A percentile compares a stretch with the other conserved stretches of the same genome.
Evolutionary conservation across 2,329 filamentous ascomycete species (phyloP).

Genomic region (Tolypocladium pustulatum): DNA sequence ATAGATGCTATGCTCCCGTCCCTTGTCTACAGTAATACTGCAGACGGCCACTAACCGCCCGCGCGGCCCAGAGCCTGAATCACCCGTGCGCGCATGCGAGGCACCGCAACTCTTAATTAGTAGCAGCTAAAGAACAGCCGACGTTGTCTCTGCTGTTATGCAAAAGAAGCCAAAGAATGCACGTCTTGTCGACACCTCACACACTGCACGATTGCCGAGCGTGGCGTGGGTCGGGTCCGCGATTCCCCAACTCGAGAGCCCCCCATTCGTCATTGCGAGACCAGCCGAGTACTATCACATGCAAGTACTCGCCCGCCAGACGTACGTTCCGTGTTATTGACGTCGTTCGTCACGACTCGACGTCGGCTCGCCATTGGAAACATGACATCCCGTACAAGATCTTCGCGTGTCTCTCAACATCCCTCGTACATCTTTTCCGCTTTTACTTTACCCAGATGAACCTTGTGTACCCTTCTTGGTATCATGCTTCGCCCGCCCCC

Average conservation of each 20-base stretch:
- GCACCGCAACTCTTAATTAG: not conserved
- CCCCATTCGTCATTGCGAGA: not conserved
- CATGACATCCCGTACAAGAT: not conserved
- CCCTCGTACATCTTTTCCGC: not conserved
- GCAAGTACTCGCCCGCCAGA: not conserved
- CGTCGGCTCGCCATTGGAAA: not conserved
- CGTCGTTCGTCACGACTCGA: not conserved
- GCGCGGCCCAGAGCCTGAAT: too few species aligned
- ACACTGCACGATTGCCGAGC: not conserved
- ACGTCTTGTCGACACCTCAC: not conserved
- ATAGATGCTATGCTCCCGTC: too few species aligned
- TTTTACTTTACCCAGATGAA: not conserved
- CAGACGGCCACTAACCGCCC: too few species aligned
- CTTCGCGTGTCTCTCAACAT: not conserved
- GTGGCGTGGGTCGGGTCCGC: not conserved
- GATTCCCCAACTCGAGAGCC: not conserved
- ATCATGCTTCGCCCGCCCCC: not conserved
- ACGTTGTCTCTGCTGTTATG: not conserved
- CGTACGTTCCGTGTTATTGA: not conserved
- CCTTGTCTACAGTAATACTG: too few species aligned
- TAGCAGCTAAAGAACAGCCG: not conserved
- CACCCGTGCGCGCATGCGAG: not conserved
- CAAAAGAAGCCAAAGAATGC: not conserved
- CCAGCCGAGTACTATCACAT: not conserved
- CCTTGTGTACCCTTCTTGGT: not conserved